A percentile compares a stretch with the other conserved stretches of the same genome.
Evolutionary conservation across 2,329 filamentous ascomycete species (phyloP).

Genomic region (Aspergillus hortae): DNA sequence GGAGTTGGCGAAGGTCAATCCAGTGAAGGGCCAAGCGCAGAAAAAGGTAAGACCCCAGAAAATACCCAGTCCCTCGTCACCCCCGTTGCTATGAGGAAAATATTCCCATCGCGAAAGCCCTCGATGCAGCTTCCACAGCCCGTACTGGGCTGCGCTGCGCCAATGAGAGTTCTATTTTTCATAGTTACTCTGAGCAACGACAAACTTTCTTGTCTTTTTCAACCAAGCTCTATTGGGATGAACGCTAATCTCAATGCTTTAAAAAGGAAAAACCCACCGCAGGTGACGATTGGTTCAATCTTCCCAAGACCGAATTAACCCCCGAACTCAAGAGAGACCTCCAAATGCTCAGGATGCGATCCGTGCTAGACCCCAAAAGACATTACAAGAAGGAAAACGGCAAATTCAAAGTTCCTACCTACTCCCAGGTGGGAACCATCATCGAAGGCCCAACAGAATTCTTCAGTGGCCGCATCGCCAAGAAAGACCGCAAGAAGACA

Average conservation of each 20-base stretch:
- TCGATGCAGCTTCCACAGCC: slow-evolving; percentile 70
- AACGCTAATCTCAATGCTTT: slow-evolving; percentile 7
- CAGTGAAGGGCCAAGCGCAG: slow-evolving; percentile 15
- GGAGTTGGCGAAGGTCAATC: neutral
- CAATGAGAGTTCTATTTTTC: slow-evolving; percentile 65
- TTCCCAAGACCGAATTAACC: slow-evolving; percentile 80
- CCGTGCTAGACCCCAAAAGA: slow-evolving; percentile 80
- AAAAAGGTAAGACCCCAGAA: slow-evolving; percentile 48
- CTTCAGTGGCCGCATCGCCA: slow-evolving; percentile 73
- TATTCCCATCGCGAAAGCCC: slow-evolving; percentile 59
- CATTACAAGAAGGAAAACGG: slow-evolving; percentile 84
- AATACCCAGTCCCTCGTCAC: slow-evolving; percentile 1
- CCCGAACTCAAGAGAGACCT: slow-evolving; percentile 84
- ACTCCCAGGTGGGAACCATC: slow-evolving; percentile 83
- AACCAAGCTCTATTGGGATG: neutral
- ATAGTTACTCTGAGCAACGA: slow-evolving; percentile 67
- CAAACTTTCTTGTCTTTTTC: slow-evolving; percentile 14
- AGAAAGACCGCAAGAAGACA: slow-evolving; percentile 82
- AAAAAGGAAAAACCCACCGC: slow-evolving; percentile 61
- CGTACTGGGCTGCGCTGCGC: slow-evolving; percentile 77
- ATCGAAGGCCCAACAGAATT: slow-evolving; percentile 87
- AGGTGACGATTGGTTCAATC: slow-evolving; percentile 79
- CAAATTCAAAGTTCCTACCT: slow-evolving; percentile 71
- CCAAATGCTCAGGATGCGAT: slow-evolving; percentile 84
- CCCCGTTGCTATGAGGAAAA: slow-evolving; percentile 67